phyloP scores from a whole-genome alignment of 2,329 filamentous ascomycete genomes.

The Phaeosphaeria sp. region DNA sequence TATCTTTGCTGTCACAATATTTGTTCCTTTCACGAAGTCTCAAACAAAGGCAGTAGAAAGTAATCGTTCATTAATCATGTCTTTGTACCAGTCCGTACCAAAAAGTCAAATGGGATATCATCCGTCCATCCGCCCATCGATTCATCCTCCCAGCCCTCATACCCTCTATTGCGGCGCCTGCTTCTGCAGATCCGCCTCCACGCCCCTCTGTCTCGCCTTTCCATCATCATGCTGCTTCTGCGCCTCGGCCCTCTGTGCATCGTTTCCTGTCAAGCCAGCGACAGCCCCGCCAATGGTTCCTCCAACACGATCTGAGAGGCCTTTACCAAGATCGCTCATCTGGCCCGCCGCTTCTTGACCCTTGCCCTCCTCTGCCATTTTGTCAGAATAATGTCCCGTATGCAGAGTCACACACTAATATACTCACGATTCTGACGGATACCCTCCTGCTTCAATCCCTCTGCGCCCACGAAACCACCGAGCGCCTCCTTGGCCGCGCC shows the following conservation, averaged over 20 bases:
- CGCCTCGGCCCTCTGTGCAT: conserved; percentile 67
- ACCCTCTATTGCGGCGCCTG: conserved; percentile 52
- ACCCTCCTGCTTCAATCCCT: conserved; percentile 76
- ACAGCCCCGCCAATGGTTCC: conserved; percentile 75
- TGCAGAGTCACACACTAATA: too few relatives aligned
- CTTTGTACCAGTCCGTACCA: neutral
- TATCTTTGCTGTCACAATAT: too few relatives aligned
- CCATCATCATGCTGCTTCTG: conserved; percentile 77
- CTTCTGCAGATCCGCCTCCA: conserved; percentile 81
- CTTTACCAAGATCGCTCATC: conserved; percentile 73
- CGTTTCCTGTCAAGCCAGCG: conserved; percentile 76
- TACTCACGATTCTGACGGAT: conserved; percentile 81
- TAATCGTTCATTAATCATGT: neutral
- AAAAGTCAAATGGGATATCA: conserved; percentile 24
- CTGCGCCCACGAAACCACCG: conserved; percentile 76
- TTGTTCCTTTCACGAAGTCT: too few relatives aligned
- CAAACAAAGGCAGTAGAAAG: neutral
- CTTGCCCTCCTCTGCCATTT: conserved; percentile 79
- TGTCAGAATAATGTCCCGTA: too few relatives aligned
- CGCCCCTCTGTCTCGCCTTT: conserved; percentile 83
- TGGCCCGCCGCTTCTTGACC: conserved; percentile 84
- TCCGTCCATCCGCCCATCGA: conserved; percentile 4
- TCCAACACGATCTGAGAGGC: conserved; percentile 61
- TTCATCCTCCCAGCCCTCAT: neutral
- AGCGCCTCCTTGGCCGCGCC: conserved; percentile 83